Evolutionary conservation across 208 protist genomes (phyloP), one percentile per base, ranked within the genome.

Genomic region (Trypanosoma cruzi): DNA sequence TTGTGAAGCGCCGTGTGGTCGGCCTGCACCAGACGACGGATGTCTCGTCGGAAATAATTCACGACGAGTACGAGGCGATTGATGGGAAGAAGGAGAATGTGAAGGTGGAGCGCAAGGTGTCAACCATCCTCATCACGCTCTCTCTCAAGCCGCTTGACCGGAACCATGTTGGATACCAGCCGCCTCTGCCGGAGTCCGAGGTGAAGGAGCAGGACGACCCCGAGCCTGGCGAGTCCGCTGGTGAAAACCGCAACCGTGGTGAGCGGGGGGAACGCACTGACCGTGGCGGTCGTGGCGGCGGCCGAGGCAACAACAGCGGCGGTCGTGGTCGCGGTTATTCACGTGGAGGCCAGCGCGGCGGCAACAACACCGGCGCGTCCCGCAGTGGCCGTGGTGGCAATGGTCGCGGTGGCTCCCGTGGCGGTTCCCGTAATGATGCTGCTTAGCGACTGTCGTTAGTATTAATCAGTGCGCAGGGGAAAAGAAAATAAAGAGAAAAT

Each of bases 21-120:
- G 92, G 92, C 26, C 85, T 98, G 16, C 92, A 98, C 81, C 94
- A 98, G 80, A 88, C 96, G 61, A 97, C 90, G 20, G 84, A 90
- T 55, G 93, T 96, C 46, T 80, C 73, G 46, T 92, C 88, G 36
- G 82, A 93, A 73, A 68, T 84, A 53, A 88, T 98, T 49, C 77
- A 69, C 46, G 94, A 97, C 71, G 89, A 92, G 85, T 97, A 94
- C 69, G 89, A 95, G 78, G 81, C 86, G n/a, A 68, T 91, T 68
- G 91, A 95, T 64, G 77, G 80, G 48, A 81, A 62, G 62, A 79
- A 78, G 78, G 85, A 94, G 1, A 95, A 92, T 71, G 53, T 86
- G 37, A 78, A 82, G 24, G 78, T 92, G 53, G 85, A 93, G 73
- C 88, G 85, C 70, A 92, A 91, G 77, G 90, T 97, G 40, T 94